Evolutionary conservation across 73 alveolate species (phyloP), one percentile per base, ranked within the genome.

Genomic region (Paramecium tetraurelia): DNA sequence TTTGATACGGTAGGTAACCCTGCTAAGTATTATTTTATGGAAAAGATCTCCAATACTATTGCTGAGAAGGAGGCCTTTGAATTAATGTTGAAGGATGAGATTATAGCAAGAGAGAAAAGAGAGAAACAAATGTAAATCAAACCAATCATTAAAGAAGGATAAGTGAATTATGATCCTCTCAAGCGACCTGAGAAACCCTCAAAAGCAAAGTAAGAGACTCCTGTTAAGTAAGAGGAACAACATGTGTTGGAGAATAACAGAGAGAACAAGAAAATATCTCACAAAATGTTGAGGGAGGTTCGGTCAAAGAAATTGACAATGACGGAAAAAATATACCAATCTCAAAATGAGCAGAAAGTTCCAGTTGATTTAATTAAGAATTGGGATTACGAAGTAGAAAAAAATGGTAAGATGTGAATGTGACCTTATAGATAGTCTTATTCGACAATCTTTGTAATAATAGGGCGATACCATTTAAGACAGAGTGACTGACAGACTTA

Each of bases 31-130:
- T 80, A 80, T 24, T 80, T 80, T 46, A 80, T 80, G 70, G 90
- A 80, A 80, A 80, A 80, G 33, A 80, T 80, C 7, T 48, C 70
- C 7, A 41, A 44, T 43, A 35, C 90, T 7, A 41, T 80, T 80
- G 90, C 90, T 3, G 90, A 80, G 20, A 48, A 48, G 18, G 90
- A 80, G 12, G 90, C 90, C 20, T 80, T 44, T 44, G 90, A 80
- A 48, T 14, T 80, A 41, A 80, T 80, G 46, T 46, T 80, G 6
- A 31, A 80, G 46, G 70, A 80, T 31, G 90, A 80, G 48, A 7
- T 24, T 8, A 24, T 5, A 22, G 57, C 43, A 7, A 40, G 35
- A 44, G 31, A 41, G 27, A 80, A 80, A 24, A 48, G 38, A 24
- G 90, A 80, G 33, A 21, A 44, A 24, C 29, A 21, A 22, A 20